phyloP scores from a whole-genome alignment of 2,329 filamentous ascomycete genomes.

The Trichoderma asperellum region DNA sequence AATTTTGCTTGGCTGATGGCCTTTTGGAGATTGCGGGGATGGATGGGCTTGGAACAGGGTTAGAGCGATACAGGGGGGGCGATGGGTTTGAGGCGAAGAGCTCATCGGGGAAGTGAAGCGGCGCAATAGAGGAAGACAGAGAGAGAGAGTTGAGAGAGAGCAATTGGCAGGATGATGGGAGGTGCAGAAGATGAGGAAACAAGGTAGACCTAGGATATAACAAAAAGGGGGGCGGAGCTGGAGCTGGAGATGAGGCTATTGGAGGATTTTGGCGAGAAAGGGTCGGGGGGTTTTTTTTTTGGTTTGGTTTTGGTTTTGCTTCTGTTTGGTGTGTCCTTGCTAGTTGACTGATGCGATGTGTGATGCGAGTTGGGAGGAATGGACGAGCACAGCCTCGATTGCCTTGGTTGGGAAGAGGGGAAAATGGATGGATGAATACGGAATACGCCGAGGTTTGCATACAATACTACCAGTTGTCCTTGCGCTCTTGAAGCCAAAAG shows the following conservation, averaged over 20 bases:
- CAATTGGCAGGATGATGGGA: neutral
- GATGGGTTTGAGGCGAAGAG: neutral
- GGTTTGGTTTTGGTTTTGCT: neutral
- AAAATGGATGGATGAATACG: neutral
- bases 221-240: neutral
- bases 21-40: constrained; percentile 22
- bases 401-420: constrained; percentile 1
- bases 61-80: neutral
- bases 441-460: neutral
- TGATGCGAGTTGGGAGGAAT: neutral
- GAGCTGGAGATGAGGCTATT: constrained; percentile 1
- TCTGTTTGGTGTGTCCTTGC: neutral
- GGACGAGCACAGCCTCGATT: constrained; percentile 16
- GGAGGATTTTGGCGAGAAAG: neutral
- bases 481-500: neutral
- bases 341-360: neutral
- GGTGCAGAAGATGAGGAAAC: neutral
- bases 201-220: neutral
- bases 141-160: neutral
- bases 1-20: constrained; percentile 1
- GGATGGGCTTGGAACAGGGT: neutral
- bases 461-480: neutral
- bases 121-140: neutral
- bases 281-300: neutral
- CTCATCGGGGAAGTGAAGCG: neutral